Base-by-base conservation (phyloP, 345 rosid genomes). In the Boechera divaricarpa region DNA sequence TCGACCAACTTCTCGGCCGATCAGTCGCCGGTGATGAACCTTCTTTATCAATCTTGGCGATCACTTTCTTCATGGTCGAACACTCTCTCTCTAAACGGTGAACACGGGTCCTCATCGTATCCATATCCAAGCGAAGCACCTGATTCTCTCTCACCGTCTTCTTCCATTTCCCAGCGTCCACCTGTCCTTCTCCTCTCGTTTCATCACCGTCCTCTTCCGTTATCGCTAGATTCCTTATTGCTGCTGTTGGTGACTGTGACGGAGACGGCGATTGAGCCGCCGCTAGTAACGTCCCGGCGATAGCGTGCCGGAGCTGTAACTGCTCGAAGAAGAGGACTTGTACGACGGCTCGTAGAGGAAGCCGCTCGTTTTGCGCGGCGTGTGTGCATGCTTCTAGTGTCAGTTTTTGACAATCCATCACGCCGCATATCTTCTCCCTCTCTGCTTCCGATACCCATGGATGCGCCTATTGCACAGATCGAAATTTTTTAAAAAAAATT, bases 261-360 rank as follows among this genome's bases (percentile, higher is more conserved):
- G 81, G 73, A 42, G 83, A 85, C 54, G 82, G 85, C 4, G 83
- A 41, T 45, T 90, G 97, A 9, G 91, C 89, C 7, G 91, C 89
- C 7, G 91, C 89, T 9, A 91, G 12, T 11, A 93, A 56, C 6
- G 98, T 88, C 53, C 98, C 97, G 1, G 97, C 94, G 38, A 94
- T 91, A 5, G 94, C 97, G 28, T 94, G 98, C 5, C 96, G 94
- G 57, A 94, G 86, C 72, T 94, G 97, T 10, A 91, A 79, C 88
- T 94, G 98, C 85, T 94, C 97, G 81, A 90, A 94, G 79, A 94
- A 94, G 66, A 94, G 81, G n/a, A 94, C 98, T 79, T 92, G 99
- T 15, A 95, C 99, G 51, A 95, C 94, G 35, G 95, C 92, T 6
- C 98, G 92, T 41, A 95, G 82, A 2, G 99, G 99, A 42, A 95